Evolutionary conservation across 164 flowering plant genomes (phyloP).

Genomic region (Nymphaea colorata): DNA sequence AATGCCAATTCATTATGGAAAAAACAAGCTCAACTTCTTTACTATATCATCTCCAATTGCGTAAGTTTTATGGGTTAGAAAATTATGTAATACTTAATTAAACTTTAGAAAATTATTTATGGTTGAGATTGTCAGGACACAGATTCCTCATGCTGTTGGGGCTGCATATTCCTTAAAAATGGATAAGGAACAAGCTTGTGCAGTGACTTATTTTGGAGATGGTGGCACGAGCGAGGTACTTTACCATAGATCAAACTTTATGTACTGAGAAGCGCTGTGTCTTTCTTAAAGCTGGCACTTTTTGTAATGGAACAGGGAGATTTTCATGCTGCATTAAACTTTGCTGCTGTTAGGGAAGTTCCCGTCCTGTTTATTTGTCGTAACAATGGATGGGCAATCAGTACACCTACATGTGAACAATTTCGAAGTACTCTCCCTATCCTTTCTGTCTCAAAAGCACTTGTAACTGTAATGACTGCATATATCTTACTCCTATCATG

Average conservation of each 20-base stretch:
- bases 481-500: neutral
- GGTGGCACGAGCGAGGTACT: slow-evolving; percentile 90
- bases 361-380: slow-evolving; percentile 90
- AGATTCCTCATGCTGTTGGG: slow-evolving; percentile 90
- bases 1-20: slow-evolving; percentile 88
- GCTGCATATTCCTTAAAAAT: slow-evolving; percentile 96
- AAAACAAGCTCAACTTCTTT: slow-evolving; percentile 60
- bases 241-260: neutral
- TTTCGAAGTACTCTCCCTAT: slow-evolving; percentile 51
- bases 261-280: neutral
- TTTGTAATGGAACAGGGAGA: slow-evolving; percentile 48
- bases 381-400: slow-evolving; percentile 98
- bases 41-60: slow-evolving; percentile 84
- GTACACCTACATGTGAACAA: slow-evolving; percentile 83
- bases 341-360: slow-evolving; percentile 84
- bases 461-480: neutral
- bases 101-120: too few species aligned
- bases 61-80: slow-evolving; percentile 28
- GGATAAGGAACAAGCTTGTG: slow-evolving; percentile 82
- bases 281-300: neutral
- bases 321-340: slow-evolving; percentile 91
- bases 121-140: slow-evolving; percentile 46
- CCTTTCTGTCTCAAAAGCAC: neutral
- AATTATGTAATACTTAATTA: too few species aligned
- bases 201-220: slow-evolving; percentile 79